Evolutionary conservation across 2,329 filamentous ascomycete genomes (phyloP), one percentile per base, ranked within the genome.

Genomic region (Botrytis byssoidea): DNA sequence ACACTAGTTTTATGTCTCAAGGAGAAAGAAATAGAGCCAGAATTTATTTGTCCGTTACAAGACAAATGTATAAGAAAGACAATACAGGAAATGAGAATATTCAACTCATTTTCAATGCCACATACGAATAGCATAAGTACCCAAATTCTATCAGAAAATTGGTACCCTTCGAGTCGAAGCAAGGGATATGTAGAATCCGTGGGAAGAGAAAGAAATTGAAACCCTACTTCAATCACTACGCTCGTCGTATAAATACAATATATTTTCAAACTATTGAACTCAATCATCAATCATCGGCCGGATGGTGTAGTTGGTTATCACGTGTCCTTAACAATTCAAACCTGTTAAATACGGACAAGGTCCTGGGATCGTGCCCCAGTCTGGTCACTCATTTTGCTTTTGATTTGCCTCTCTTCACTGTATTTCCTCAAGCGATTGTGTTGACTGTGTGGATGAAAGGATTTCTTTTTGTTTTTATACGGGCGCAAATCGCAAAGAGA

Each of bases 221-320:
- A 4, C 42, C 42, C 20, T 29, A 66, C 8, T 9, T 46, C n/a
- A 46, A 12, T 20, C 1, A 55, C 3, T 0, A 25, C 25, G 29
- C 4, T 3, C 6, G 1, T 4, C 2, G 3, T 0, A 8, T 1
- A 1, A 14, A 16, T 1, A 1, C 0, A 55, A 5, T 29, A 55
- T 57, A 68, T 42, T 29, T 46, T 1, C 0, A 22, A 46, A 46
- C n/a, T n/a, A n/a, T n/a, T n/a, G n/a, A n/a, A n/a, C n/a, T n/a
- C n/a, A n/a, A n/a, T n/a, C n/a, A n/a, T 16, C 46, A 68, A 32
- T 40, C 7, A 44, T 6, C 7, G 66, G 66, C 66, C 66, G 66
- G 66, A 69, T 69, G 66, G 66, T 69, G 66, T 69, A 69, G 66
- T 69, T 69, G 66, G 66, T 69, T 69, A 69, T 69, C 66, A 69